A percentile compares a stretch with the other conserved stretches of the same genome.
These are phyloP conservation scores for Colletotrichum filicis DNA, from an alignment of 2,329 filamentous ascomycete species.

Conservation along the genomic window DNA sequence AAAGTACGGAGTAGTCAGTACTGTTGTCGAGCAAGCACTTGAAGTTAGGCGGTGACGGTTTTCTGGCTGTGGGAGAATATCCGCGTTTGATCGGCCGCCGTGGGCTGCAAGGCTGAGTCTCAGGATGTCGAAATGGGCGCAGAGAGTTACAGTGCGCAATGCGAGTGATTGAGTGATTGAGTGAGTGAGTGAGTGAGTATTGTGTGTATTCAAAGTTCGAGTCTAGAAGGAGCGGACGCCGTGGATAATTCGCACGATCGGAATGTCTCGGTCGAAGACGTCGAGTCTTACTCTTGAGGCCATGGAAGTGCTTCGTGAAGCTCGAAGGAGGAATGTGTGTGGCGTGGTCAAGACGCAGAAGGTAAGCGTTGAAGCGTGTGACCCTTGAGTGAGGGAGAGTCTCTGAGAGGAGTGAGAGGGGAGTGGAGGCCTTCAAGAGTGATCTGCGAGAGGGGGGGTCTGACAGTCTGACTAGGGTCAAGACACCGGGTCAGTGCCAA, in stretches of 20 bases:
- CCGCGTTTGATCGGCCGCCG: slow-evolving; percentile 34
- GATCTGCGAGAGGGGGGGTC: slow-evolving; percentile 20
- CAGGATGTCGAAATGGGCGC: slow-evolving; percentile 27
- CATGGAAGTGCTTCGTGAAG: slow-evolving; percentile 27
- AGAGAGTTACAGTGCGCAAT: slow-evolving; percentile 7
- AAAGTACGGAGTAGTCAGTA: neutral
- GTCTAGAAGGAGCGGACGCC: slow-evolving; percentile 15
- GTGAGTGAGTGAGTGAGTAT: neutral
- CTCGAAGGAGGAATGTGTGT: slow-evolving; percentile 17
- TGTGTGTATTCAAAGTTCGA: slow-evolving; percentile 7
- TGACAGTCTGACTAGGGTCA: neutral
- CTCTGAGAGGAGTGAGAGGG: neutral
- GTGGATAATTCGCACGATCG: slow-evolving; percentile 11
- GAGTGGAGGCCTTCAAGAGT: slow-evolving; percentile 34
- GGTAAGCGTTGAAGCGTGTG: neutral
- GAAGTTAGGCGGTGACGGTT: neutral
- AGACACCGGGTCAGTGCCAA: slow-evolving; percentile 1
- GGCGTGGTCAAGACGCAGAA: neutral
- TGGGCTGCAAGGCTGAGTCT: slow-evolving; percentile 31
- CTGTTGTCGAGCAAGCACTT: neutral
- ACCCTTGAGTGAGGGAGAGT: slow-evolving; percentile 2
- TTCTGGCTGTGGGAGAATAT: slow-evolving; percentile 23
- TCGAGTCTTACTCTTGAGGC: slow-evolving; percentile 16
- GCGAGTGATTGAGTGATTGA: neutral
- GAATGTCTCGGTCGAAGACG: neutral